Percentiles rank a stretch among this genome's conserved stretches.
Evolutionary conservation across 2,329 filamentous ascomycete species (phyloP).

Genomic region (Sordariomycetes sp.): DNA sequence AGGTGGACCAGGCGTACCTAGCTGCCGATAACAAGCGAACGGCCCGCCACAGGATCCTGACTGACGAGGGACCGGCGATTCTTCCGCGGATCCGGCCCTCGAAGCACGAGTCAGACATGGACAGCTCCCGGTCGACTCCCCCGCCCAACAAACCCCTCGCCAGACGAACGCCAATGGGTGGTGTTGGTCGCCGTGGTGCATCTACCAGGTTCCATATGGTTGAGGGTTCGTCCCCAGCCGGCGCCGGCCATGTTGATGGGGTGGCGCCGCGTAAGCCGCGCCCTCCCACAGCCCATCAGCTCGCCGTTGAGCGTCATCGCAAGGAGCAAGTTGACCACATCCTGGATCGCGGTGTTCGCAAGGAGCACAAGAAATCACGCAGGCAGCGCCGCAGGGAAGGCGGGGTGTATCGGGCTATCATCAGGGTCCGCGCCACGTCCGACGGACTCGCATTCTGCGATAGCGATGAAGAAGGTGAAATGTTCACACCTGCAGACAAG

Average conservation of each 20-base stretch:
- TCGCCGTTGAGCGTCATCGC: slow-evolving; percentile 70
- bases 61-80: slow-evolving; percentile 46
- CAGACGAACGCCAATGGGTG: slow-evolving; percentile 6
- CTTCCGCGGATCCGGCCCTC: slow-evolving; percentile 53
- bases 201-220: slow-evolving; percentile 49
- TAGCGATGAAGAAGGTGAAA: slow-evolving; percentile 34
- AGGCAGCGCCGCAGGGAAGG: slow-evolving; percentile 54
- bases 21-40: slow-evolving; percentile 49
- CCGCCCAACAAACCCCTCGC: slow-evolving; percentile 7
- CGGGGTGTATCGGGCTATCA: slow-evolving; percentile 54
- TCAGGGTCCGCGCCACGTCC: slow-evolving; percentile 44
- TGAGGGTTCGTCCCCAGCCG: slow-evolving; percentile 50
- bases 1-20: slow-evolving; percentile 61
- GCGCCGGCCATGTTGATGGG: slow-evolving; percentile 36
- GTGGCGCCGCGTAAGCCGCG: slow-evolving; percentile 54
- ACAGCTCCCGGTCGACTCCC: slow-evolving; percentile 32
- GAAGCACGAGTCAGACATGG: slow-evolving; percentile 43
- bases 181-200: slow-evolving; percentile 27
- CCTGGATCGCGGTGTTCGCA: slow-evolving; percentile 62
- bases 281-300: slow-evolving; percentile 70
- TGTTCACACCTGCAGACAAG: slow-evolving; percentile 17
- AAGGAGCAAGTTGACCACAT: slow-evolving; percentile 74
- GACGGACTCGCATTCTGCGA: slow-evolving; percentile 54
- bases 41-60: slow-evolving; percentile 24
- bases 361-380: slow-evolving; percentile 52